Conservation (phyloP, 441 rosid genomes). For the Melianthus villosus region DNA sequence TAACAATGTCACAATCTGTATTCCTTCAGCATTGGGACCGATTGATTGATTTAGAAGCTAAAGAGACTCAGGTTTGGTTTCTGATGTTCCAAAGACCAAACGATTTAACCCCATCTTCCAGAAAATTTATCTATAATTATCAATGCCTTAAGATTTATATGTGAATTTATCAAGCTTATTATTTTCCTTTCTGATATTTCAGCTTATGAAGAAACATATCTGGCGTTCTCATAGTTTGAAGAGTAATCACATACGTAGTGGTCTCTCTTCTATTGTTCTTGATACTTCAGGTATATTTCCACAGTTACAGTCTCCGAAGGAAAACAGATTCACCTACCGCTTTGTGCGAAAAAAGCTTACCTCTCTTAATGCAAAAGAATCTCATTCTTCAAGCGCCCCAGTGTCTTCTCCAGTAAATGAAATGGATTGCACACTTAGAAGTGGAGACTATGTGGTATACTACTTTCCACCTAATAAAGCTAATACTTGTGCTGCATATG, state of each 20-base stretch:
- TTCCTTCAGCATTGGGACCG: conserved; percentile 74
- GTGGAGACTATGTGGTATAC: conserved; percentile 82
- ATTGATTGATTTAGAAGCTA: conserved; percentile 82
- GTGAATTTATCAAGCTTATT: too few relatives aligned
- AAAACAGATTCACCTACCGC: conserved; percentile 46
- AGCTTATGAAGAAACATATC: conserved; percentile 46
- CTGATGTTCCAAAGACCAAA: too few relatives aligned
- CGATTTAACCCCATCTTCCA: too few relatives aligned
- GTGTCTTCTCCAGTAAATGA: conserved; percentile 23
- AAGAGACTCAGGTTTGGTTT: conserved; percentile 84
- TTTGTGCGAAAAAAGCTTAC: conserved; percentile 41
- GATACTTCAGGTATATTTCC: conserved; percentile 35
- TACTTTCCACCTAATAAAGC: neutral
- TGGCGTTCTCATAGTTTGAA: conserved; percentile 35
- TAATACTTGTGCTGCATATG: too few relatives aligned
- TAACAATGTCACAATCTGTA: conserved; percentile 38
- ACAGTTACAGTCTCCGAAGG: conserved; percentile 30
- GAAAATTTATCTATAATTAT: too few relatives aligned
- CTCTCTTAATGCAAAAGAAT: conserved; percentile 14
- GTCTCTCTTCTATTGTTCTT: conserved; percentile 68
- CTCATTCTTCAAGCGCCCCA: conserved; percentile 17
- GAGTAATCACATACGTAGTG: conserved; percentile 23
- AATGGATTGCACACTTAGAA: conserved; percentile 47
- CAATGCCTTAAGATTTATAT: too few relatives aligned
- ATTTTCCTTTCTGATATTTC: conserved; percentile 15